Base-by-base conservation (phyloP, 495 filamentous ascomycete genomes). In the Aspergillus carlsbadensis region DNA sequence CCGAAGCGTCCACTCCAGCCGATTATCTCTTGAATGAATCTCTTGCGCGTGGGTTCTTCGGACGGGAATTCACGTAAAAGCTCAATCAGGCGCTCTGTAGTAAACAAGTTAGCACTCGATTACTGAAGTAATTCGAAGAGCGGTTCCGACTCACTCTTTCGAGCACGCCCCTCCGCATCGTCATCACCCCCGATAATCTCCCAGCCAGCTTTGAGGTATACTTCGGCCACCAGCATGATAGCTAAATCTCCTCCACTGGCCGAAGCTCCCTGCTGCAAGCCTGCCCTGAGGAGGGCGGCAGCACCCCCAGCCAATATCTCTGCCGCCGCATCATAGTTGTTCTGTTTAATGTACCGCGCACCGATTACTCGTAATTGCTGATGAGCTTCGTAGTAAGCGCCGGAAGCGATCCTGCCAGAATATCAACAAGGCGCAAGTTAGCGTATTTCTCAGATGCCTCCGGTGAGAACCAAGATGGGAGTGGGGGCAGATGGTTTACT, bases 321-420 rank as follows among this genome's bases (percentile, higher is more conserved):
- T 66, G 92, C 84, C 15, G 94, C 95, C 4, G 90, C 85, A 66
- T 80, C 70, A 76, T 86, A 96, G 81, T 94, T 91, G 37, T 79
- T 74, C 22, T 85, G 78, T 71, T 97, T 97, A 63, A 90, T 82
- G 70, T 99, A 96, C 26, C 94, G 91, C 44, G 89, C 88, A 33
- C 92, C 90, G 61, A 98, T 91, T 29, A 96, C 90, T 34, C 94
- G 89, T 54, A 96, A 87, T 77, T 98, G 95, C 70, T 98, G 94
- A 71, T 96, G 91, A 50, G 94, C 94, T 81, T 98, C 94, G 76
- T 98, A 98, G 78, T 84, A 96, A 63, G 90, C 84, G 57, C 94
- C 95, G 72, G 94, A 91, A 58, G 85, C 80, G 71, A 96, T 97
- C 68, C 93, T 95, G 73, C 57, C 54, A 11, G 22, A 52, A 43